These are phyloP conservation scores for Candida sanyaensis DNA, from an alignment of 1,139 yeast species.

Conservation along the genomic window DNA sequence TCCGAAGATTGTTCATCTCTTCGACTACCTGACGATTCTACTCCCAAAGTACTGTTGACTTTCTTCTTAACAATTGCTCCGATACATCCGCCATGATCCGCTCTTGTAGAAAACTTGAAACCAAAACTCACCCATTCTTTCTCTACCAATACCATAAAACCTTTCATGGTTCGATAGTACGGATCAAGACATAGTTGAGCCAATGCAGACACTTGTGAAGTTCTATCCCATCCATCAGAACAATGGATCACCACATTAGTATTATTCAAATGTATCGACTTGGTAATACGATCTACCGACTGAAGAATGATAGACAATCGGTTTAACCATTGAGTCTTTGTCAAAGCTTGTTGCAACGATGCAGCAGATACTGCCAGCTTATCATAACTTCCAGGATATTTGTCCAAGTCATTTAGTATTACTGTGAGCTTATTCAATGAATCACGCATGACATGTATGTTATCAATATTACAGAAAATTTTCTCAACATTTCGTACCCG, in stretches of 20 bases:
- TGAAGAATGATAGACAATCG: conserved; percentile 68
- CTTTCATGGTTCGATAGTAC: conserved; percentile 80
- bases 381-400: conserved; percentile 30
- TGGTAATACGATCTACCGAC: conserved; percentile 76
- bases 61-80: conserved; percentile 38
- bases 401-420: conserved; percentile 69
- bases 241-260: conserved; percentile 89
- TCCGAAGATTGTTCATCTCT: conserved; percentile 16
- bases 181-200: conserved; percentile 91
- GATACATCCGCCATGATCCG: conserved; percentile 65
- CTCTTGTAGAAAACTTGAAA: conserved; percentile 81
- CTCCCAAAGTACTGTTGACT: conserved; percentile 11
- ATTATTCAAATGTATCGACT: conserved; percentile 77
- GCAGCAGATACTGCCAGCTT: conserved; percentile 23
- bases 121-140: conserved; percentile 98
- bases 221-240: conserved; percentile 98
- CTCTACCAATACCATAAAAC: conserved; percentile 82
- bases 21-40: conserved; percentile 4
- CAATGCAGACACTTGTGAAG: conserved; percentile 84
- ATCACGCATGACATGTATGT: conserved; percentile 93
- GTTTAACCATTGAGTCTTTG: conserved; percentile 79
- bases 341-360: conserved; percentile 45
- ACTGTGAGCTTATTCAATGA: conserved; percentile 66
- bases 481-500: conserved; percentile 44
- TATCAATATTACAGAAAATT: conserved; percentile 87